These are phyloP conservation scores for Pestalotiopsis fici DNA, from an alignment of 2,329 filamentous ascomycete genomes.

Conservation along the genomic window DNA sequence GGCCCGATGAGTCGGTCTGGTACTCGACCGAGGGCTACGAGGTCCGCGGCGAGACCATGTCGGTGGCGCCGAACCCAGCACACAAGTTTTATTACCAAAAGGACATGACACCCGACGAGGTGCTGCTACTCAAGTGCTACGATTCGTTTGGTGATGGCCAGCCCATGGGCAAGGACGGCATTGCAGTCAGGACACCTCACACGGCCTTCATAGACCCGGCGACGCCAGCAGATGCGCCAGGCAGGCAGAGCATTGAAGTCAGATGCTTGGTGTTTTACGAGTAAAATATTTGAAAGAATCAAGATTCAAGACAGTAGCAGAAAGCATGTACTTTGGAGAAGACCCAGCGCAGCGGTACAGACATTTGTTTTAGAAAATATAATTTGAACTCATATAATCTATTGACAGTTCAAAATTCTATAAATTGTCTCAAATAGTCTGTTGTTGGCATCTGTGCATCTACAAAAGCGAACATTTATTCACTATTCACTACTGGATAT, in stretches of 20 bases:
- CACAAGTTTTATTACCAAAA: conserved; percentile 68
- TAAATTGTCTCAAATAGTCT: too few relatives aligned
- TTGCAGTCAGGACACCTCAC: conserved; percentile 51
- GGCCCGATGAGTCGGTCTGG: conserved; percentile 11
- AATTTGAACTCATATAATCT: not conserved
- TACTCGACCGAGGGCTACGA: conserved; percentile 62
- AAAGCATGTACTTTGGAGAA: not conserved
- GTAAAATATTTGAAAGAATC: not conserved
- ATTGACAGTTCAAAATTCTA: too few relatives aligned
- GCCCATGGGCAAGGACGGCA: conserved; percentile 35
- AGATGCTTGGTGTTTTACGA: conserved; percentile 62
- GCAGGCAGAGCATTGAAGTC: conserved; percentile 65
- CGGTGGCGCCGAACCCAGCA: conserved; percentile 54
- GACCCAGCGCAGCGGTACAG: not conserved
- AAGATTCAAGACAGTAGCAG: not conserved
- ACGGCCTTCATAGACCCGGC: conserved; percentile 57
- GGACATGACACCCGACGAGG: conserved; percentile 63
- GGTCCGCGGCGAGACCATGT: conserved; percentile 61
- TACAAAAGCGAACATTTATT: too few relatives aligned
- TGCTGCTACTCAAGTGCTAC: conserved; percentile 53
- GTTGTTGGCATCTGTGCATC: too few relatives aligned
- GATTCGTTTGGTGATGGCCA: conserved; percentile 44
- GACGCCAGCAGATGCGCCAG: conserved; percentile 46
- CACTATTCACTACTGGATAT: too few relatives aligned
- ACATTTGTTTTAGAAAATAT: not conserved